phyloP scores from a whole-genome alignment of 495 filamentous ascomycete species.

The Annulohypoxylon stygium region DNA sequence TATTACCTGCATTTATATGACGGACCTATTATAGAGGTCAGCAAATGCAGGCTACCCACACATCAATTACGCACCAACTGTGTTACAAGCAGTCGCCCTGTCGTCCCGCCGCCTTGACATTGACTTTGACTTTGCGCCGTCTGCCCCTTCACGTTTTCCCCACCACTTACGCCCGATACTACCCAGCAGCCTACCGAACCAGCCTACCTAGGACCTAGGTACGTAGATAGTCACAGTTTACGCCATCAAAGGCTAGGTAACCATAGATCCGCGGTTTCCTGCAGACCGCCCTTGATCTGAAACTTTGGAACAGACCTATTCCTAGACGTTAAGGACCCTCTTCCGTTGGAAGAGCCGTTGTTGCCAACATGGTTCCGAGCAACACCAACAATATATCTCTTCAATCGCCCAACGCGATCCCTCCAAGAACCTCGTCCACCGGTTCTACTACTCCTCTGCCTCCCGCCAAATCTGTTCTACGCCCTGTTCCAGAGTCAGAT shows the following conservation, averaged over 20 bases:
- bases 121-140: not conserved
- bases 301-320: not conserved
- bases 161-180: constrained; percentile 19
- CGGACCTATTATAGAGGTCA: not conserved
- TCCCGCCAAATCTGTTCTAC: constrained; percentile 64
- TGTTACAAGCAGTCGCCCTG: not conserved
- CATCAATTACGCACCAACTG: not conserved
- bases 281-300: not conserved
- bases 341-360: constrained; percentile 7
- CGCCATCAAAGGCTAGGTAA: constrained; percentile 34
- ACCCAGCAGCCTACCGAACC: constrained; percentile 3
- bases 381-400: constrained; percentile 51
- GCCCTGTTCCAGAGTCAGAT: constrained; percentile 68
- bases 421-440: constrained; percentile 78
- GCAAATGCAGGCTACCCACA: constrained; percentile 20
- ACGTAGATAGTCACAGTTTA: constrained; percentile 12
- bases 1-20: constrained; percentile 22
- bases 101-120: not conserved
- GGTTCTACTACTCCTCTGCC: constrained; percentile 54
- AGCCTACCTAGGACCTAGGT: too few relatives aligned
- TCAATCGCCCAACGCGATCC: constrained; percentile 76
- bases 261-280: constrained; percentile 17
- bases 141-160: constrained; percentile 10
- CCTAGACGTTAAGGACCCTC: not conserved
- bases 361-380: constrained; percentile 38